These are phyloP conservation scores for Trametes polyzona DNA, from an alignment of 1,284 basidiomycete genomes.

Conservation along the genomic window DNA sequence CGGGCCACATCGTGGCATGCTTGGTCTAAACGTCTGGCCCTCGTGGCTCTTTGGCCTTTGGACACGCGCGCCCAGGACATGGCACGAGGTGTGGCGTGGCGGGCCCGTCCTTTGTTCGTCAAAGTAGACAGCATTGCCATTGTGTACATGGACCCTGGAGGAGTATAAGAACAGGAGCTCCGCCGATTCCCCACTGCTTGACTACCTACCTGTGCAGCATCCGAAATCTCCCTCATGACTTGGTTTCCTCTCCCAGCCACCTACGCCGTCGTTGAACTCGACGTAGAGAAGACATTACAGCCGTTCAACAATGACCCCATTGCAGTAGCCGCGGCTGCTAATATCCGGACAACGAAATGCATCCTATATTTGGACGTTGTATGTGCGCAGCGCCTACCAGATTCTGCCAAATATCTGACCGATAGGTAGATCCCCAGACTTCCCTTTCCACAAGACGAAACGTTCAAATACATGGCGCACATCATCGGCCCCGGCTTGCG, in stretches of 20 bases:
- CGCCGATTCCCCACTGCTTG: too few species aligned
- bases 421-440: background rate
- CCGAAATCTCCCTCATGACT: too few species aligned
- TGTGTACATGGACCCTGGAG: too few species aligned
- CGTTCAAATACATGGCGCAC: background rate
- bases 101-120: too few species aligned
- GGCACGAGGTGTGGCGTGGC: too few species aligned
- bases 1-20: too few species aligned
- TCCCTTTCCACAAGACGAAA: background rate
- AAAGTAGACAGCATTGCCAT: too few species aligned
- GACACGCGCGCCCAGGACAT: too few species aligned
- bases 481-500: slow-evolving; percentile 3
- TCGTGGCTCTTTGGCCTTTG: too few species aligned
- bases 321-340: background rate
- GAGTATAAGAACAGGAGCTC: too few species aligned
- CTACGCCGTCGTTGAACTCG: background rate
- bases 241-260: slow-evolving; percentile 2
- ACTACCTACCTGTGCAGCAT: too few species aligned
- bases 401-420: background rate
- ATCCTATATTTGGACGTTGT: background rate
- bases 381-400: background rate
- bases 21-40: too few species aligned
- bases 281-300: background rate
- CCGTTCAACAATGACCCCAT: background rate
- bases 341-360: background rate